Evolutionary conservation across 768 basidiomycete species (phyloP).

Genomic region (Saitozyma sp.): DNA sequence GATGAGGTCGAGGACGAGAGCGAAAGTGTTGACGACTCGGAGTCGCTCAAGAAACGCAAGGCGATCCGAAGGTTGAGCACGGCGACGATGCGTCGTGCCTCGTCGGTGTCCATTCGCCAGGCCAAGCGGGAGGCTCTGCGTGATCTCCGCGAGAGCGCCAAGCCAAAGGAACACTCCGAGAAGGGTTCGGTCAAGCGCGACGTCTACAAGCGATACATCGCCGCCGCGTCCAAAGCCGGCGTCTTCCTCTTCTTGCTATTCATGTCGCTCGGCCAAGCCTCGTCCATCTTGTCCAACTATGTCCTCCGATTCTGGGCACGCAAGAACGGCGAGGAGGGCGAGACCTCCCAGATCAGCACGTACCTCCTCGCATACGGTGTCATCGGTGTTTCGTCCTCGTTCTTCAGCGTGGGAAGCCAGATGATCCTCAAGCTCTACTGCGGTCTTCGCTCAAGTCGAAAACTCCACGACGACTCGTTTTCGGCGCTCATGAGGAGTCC

Average conservation of each 20-base stretch:
- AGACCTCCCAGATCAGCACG: slow-evolving; percentile 61
- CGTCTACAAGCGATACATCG: slow-evolving; percentile 76
- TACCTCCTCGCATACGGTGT: slow-evolving; percentile 63
- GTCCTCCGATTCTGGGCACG: slow-evolving; percentile 81
- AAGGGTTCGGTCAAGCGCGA: slow-evolving; percentile 74
- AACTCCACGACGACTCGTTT: slow-evolving; percentile 69
- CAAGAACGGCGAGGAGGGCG: slow-evolving; percentile 65
- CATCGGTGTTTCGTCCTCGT: slow-evolving; percentile 63
- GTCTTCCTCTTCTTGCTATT: slow-evolving; percentile 64
- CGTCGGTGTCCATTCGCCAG: slow-evolving; percentile 47
- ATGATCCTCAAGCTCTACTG: slow-evolving; percentile 76
- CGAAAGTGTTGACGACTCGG: slow-evolving; percentile 37
- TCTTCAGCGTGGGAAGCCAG: slow-evolving; percentile 59
- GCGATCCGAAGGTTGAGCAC: slow-evolving; percentile 29
- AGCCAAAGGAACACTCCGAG: slow-evolving; percentile 63
- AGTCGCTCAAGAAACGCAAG: slow-evolving; percentile 37
- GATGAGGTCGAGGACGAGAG: slow-evolving; percentile 35
- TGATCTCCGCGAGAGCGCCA: slow-evolving; percentile 51
- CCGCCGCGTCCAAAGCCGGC: slow-evolving; percentile 73
- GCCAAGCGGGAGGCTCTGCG: slow-evolving; percentile 50
- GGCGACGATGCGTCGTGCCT: slow-evolving; percentile 48
- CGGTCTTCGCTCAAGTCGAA: slow-evolving; percentile 69
- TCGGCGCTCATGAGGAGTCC: slow-evolving; percentile 75
- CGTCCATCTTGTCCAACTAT: slow-evolving; percentile 57
- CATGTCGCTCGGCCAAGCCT: slow-evolving; percentile 61